Evolutionary conservation across 495 filamentous ascomycete genomes (phyloP).

Genomic region (Podospora pseudocomata): DNA sequence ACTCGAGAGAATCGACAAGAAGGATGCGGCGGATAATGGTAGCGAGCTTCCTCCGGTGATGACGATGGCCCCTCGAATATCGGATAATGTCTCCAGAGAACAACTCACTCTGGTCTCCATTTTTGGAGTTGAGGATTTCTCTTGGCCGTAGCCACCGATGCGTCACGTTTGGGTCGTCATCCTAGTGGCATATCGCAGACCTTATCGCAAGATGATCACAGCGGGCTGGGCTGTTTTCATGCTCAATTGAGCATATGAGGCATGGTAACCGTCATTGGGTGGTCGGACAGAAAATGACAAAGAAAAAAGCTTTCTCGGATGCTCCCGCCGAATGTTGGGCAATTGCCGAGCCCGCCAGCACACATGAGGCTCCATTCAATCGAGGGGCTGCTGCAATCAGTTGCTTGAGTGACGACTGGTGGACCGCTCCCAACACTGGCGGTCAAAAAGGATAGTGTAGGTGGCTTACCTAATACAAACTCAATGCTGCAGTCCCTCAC

Average conservation of each 20-base stretch:
- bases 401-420: not conserved
- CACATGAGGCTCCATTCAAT: not conserved
- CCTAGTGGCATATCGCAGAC: not conserved
- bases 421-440: not conserved
- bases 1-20: not conserved
- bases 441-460: not conserved
- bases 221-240: not conserved
- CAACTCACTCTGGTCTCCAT: not conserved
- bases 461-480: constrained; percentile 19
- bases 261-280: no score
- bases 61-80: constrained; percentile 13
- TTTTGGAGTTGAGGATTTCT: not conserved
- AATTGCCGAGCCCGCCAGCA: constrained; percentile 1
- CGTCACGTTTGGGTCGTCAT: not conserved
- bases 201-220: not conserved
- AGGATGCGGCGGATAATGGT: constrained; percentile 9
- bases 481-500: not conserved
- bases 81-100: constrained; percentile 14
- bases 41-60: not conserved
- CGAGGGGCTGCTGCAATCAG: not conserved
- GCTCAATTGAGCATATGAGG: not conserved
- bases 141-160: not conserved
- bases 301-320: not conserved
- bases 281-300: not conserved
- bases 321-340: not conserved